Conservation (phyloP, 306 rosid species). For the Pyrus communis region DNA sequence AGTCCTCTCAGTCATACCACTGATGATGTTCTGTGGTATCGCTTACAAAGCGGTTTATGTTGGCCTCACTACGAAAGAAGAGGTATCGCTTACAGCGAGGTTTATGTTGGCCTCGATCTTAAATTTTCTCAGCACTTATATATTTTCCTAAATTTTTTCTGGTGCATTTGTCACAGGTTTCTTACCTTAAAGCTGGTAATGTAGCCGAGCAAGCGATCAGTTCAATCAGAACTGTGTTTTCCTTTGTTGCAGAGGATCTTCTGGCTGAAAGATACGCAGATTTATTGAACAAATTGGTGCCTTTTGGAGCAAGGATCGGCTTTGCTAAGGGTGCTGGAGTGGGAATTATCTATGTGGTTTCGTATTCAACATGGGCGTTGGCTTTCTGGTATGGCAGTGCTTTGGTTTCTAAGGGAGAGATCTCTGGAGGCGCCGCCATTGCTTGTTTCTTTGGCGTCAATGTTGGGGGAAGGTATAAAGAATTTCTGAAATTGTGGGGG, state of each 20-base stretch:
- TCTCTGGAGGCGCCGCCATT: conserved; percentile 71
- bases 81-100: conserved; percentile 27
- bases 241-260: conserved; percentile 75
- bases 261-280: conserved; percentile 48
- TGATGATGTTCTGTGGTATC: conserved; percentile 75
- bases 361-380: conserved; percentile 88
- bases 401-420: conserved; percentile 48
- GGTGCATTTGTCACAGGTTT: conserved; percentile 35
- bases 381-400: conserved; percentile 83
- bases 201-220: conserved; percentile 71
- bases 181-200: conserved; percentile 70
- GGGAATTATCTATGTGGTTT: conserved; percentile 73
- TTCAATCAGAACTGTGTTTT: conserved; percentile 80
- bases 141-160: conserved; percentile 3
- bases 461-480: conserved; percentile 70
- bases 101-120: background rate
- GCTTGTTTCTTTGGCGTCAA: conserved; percentile 93
- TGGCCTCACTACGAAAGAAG: conserved; percentile 74
- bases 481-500: background rate
- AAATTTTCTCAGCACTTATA: background rate
- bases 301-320: conserved; percentile 64
- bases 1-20: conserved; percentile 69
- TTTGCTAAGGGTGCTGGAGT: conserved; percentile 86
- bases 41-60: conserved; percentile 86
- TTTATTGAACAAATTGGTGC: conserved; percentile 48